These are phyloP conservation scores for Capillidium heterosporum DNA, from an alignment of 371 early-diverging fungal genomes.

Conservation along the genomic window DNA sequence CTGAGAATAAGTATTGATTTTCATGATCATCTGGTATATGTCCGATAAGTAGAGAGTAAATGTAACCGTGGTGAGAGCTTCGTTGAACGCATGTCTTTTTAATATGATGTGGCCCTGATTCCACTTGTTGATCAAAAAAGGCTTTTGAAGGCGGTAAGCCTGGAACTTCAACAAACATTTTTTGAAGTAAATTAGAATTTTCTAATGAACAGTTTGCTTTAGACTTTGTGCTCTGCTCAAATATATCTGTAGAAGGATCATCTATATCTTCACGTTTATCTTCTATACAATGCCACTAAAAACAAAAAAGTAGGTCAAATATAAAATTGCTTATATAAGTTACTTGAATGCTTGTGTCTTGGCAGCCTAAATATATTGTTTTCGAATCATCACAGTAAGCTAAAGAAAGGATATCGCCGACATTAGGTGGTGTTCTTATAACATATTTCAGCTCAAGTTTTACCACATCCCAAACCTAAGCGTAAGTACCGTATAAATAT, in stretches of 20 bases:
- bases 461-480: constrained; percentile 44
- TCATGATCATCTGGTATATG: constrained; percentile 23
- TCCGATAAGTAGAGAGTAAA: constrained; percentile 41
- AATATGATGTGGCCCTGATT: constrained; percentile 14
- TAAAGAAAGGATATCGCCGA: constrained; percentile 55
- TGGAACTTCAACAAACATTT: neutral
- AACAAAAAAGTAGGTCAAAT: neutral
- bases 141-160: neutral
- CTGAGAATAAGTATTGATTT: constrained; percentile 37
- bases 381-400: constrained; percentile 31
- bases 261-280: neutral
- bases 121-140: neutral
- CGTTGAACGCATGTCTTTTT: constrained; percentile 27
- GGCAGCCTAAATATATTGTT: constrained; percentile 51
- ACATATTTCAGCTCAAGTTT: constrained; percentile 36
- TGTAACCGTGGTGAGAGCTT: constrained; percentile 58
- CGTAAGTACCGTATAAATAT: neutral
- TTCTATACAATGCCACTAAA: constrained; percentile 1
- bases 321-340: neutral
- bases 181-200: too few species aligned
- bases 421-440: constrained; percentile 49
- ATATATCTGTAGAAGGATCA: neutral
- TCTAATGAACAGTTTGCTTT: neutral
- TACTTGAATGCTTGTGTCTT: constrained; percentile 68
- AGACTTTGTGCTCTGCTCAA: neutral